Percentiles rank a stretch among this genome's conserved stretches.
Evolutionary conservation across 345 rosid genomes (phyloP).

Genomic region (Jatropha curcas): DNA sequence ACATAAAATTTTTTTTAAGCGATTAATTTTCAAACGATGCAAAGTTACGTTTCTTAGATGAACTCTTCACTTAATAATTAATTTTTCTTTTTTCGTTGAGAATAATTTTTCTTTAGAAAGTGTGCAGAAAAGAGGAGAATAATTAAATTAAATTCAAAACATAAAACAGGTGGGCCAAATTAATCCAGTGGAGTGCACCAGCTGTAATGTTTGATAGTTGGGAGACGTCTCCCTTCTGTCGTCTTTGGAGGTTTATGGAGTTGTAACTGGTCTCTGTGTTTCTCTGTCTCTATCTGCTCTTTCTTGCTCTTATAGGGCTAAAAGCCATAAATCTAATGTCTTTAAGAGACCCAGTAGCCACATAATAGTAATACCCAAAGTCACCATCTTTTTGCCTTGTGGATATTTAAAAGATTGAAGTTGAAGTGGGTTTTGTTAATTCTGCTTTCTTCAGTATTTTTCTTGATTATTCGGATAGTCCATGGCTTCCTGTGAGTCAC

Average conservation of each 20-base stretch:
- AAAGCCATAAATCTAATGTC: not conserved
- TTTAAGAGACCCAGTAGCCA: not conserved
- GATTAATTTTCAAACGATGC: too few species aligned
- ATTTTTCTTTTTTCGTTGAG: too few species aligned
- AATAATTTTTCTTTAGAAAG: too few species aligned
- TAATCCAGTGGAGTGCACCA: not conserved
- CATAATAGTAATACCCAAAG: too few species aligned
- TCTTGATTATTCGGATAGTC: conserved; percentile 2
- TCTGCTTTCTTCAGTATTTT: not conserved
- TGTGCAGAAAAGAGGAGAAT: too few species aligned
- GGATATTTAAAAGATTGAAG: conserved; percentile 3
- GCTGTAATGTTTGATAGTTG: not conserved
- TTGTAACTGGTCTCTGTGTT: not conserved
- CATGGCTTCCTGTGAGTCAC: conserved; percentile 47
- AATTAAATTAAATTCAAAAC: too few species aligned
- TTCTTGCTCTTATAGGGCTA: not conserved
- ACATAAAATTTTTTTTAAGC: too few species aligned
- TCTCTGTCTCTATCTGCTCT: not conserved
- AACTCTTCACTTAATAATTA: too few species aligned
- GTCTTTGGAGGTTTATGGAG: not conserved
- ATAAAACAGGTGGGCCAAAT: not conserved
- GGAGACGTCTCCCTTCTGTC: not conserved
- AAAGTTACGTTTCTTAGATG: too few species aligned
- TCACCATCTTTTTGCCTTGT: not conserved
- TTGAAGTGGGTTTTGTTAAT: not conserved